These are phyloP conservation scores for Solanum sitiens DNA, from an alignment of 257 asterid species.

Conservation along the genomic window DNA sequence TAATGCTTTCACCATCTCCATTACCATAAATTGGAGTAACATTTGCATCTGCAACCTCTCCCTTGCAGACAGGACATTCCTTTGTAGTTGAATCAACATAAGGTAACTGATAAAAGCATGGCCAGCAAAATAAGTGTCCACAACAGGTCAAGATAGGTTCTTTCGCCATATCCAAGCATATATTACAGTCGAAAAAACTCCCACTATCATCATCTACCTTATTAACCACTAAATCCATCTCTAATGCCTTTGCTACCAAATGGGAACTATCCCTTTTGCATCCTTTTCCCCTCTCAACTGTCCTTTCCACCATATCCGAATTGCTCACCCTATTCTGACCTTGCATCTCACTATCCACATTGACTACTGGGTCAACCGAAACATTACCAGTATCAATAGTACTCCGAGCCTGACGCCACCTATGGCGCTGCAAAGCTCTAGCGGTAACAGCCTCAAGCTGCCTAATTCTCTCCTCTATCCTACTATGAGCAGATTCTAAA, in stretches of 20 bases:
- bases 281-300: slow-evolving; percentile 22
- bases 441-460: slow-evolving; percentile 75
- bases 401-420: slow-evolving; percentile 42
- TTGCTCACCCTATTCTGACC: slow-evolving; percentile 11
- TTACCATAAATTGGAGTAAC: slow-evolving; percentile 38
- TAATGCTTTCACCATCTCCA: slow-evolving; percentile 17
- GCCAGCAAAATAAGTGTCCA: slow-evolving; percentile 54
- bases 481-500: slow-evolving; percentile 43
- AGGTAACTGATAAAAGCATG: slow-evolving; percentile 43
- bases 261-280: slow-evolving; percentile 64
- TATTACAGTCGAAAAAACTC: slow-evolving; percentile 34
- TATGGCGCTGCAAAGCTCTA: slow-evolving; percentile 63
- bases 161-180: slow-evolving; percentile 33
- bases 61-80: slow-evolving; percentile 48
- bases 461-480: slow-evolving; percentile 69
- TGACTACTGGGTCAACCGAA: slow-evolving; percentile 14
- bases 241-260: slow-evolving; percentile 77
- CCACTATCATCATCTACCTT: slow-evolving; percentile 36
- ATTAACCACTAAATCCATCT: slow-evolving; percentile 36
- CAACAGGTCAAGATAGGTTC: slow-evolving; percentile 48
- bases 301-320: slow-evolving; percentile 15
- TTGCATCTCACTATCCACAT: slow-evolving; percentile 15
- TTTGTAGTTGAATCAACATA: slow-evolving; percentile 31
- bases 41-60: slow-evolving; percentile 40
- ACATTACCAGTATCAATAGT: slow-evolving; percentile 13